A percentile compares a stretch with the other conserved stretches of the same genome.
Conservation (phyloP, 495 filamentous ascomycete species). For the Hypoxylon subgilvum region DNA sequence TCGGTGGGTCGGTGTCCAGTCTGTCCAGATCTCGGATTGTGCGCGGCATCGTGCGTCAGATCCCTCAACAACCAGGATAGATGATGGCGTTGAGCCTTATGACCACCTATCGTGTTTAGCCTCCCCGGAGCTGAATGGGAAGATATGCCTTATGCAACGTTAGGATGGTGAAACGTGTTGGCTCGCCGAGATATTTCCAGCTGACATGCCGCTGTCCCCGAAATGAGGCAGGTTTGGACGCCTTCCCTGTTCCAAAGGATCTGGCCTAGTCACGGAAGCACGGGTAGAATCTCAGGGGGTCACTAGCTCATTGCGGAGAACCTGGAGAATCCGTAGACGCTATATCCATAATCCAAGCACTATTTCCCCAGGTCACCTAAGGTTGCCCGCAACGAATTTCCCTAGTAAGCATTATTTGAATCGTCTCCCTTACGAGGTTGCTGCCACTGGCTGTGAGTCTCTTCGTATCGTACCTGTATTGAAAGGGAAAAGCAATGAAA, state of each 20-base stretch:
- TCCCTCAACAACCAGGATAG: not conserved
- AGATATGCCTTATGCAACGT: conserved; percentile 12
- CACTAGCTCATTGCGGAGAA: conserved; percentile 9
- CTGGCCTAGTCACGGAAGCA: conserved; percentile 4
- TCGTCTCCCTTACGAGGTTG: too few species aligned
- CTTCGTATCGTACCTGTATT: too few species aligned
- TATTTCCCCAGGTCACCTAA: not conserved
- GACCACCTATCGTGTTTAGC: not conserved
- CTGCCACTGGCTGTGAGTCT: too few species aligned
- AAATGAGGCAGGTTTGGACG: conserved; percentile 2
- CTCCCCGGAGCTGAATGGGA: not conserved
- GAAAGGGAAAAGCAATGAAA: too few species aligned
- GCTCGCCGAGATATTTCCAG: conserved; percentile 27
- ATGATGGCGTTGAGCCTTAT: not conserved
- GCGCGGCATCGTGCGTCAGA: conserved; percentile 4
- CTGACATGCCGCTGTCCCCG: conserved; percentile 13
- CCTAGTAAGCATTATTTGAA: not conserved
- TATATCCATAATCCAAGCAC: not conserved
- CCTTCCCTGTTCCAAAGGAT: conserved; percentile 1
- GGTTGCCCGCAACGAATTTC: too few species aligned
- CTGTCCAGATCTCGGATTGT: conserved; percentile 7
- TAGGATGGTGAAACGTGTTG: conserved; percentile 4
- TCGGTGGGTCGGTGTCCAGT: conserved; percentile 16
- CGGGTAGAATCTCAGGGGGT: conserved; percentile 5
- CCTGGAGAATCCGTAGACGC: not conserved